A percentile compares a stretch with the other conserved stretches of the same genome.
Evolutionary conservation across 2,329 filamentous ascomycete genomes (phyloP).

Genomic region (Xylariaceae sp.): DNA sequence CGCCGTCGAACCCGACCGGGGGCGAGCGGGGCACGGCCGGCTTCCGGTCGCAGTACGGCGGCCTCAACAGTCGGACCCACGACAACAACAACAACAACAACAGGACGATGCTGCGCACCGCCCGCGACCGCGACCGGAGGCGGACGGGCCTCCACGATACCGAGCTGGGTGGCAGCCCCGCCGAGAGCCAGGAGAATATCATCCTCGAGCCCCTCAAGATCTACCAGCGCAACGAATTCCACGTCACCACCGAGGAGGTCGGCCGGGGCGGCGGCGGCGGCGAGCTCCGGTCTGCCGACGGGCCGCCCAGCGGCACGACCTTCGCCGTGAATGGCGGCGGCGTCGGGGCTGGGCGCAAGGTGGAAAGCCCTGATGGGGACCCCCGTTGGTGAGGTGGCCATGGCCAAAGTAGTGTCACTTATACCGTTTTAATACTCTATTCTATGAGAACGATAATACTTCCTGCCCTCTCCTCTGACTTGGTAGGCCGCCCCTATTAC

Average conservation of each 20-base stretch:
- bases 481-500: too few species aligned
- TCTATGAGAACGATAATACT: too few species aligned
- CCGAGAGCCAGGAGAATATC: constrained; percentile 32
- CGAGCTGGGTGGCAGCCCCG: constrained; percentile 16
- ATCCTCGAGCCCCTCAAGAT: constrained; percentile 29
- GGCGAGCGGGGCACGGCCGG: constrained; percentile 17
- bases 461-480: too few species aligned
- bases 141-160: constrained; percentile 2
- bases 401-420: too few species aligned
- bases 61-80: constrained; percentile 2
- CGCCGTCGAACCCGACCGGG: constrained; percentile 11
- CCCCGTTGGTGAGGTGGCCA: too few species aligned
- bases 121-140: background rate
- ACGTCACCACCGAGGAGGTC: constrained; percentile 12
- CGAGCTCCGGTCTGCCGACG: background rate
- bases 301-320: too few species aligned
- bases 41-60: constrained; percentile 16
- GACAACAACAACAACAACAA: background rate
- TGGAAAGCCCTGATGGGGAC: too few species aligned
- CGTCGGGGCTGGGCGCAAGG: too few species aligned
- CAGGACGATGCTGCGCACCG: background rate
- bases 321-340: too few species aligned
- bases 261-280: too few species aligned
- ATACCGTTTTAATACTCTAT: too few species aligned
- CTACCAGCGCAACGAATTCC: constrained; percentile 28